phyloP scores from a whole-genome alignment of 2,329 filamentous ascomycete species.

The Daldinia eschscholtzii region DNA sequence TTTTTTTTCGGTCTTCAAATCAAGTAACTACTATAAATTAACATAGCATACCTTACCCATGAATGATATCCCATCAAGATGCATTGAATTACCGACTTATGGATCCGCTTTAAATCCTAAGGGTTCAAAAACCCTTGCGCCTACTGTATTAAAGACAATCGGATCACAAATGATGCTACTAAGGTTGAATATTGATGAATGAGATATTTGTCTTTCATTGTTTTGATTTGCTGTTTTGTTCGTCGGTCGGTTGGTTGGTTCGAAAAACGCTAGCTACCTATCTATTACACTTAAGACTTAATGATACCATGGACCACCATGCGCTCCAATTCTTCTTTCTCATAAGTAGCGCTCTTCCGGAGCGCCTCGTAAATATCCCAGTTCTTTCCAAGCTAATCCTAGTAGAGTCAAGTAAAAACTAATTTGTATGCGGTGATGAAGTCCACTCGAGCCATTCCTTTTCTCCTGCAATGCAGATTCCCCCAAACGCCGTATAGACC shows the following conservation, averaged over 20 bases:
- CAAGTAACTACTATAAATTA: too few species aligned
- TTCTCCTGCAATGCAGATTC: conserved; percentile 30
- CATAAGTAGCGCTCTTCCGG: conserved; percentile 38
- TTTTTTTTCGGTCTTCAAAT: too few species aligned
- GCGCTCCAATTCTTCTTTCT: conserved; percentile 23
- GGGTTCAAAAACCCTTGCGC: background rate
- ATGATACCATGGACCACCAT: conserved; percentile 13
- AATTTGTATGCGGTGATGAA: conserved; percentile 22
- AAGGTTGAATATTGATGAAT: too few species aligned
- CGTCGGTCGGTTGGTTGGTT: too few species aligned
- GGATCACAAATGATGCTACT: background rate
- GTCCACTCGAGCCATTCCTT: conserved; percentile 23
- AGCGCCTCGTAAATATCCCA: conserved; percentile 35
- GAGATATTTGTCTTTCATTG: too few species aligned
- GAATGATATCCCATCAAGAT: background rate
- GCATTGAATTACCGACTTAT: background rate
- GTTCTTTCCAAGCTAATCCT: conserved; percentile 24
- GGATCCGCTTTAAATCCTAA: background rate
- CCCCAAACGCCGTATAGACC: conserved; percentile 19
- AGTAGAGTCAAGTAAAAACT: conserved; percentile 18
- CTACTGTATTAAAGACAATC: background rate
- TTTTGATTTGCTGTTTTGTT: too few species aligned
- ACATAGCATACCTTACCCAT: background rate
- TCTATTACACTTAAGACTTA: conserved; percentile 33
- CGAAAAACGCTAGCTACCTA: conserved; percentile 25